Evolutionary conservation across 768 basidiomycete species (phyloP).

Genomic region (Trametes cubensis): DNA sequence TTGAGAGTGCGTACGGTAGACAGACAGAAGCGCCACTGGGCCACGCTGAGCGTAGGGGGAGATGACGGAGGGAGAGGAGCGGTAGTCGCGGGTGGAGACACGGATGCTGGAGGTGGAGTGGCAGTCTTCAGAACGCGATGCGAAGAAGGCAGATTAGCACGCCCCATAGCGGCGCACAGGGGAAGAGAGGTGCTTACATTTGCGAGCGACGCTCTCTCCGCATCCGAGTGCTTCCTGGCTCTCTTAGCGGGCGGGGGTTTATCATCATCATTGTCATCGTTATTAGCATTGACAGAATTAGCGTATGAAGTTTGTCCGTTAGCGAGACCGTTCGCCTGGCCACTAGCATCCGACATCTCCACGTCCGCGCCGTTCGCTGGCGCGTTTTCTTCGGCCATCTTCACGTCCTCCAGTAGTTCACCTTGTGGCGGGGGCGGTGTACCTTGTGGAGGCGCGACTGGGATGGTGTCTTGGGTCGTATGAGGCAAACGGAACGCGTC

Average conservation of each 20-base stretch:
- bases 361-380: conserved; percentile 22
- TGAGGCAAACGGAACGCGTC: conserved; percentile 23
- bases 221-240: conserved; percentile 74
- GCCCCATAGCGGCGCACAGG: conserved; percentile 52
- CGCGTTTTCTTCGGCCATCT: conserved; percentile 51
- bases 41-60: conserved; percentile 55
- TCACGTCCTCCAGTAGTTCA: conserved; percentile 54
- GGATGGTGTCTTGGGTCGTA: conserved; percentile 43
- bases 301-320: conserved; percentile 35
- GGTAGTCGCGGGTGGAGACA: conserved; percentile 27
- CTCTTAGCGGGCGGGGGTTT: conserved; percentile 84
- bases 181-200: conserved; percentile 62
- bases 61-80: conserved; percentile 22
- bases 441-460: conserved; percentile 47
- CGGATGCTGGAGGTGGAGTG: conserved; percentile 72
- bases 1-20: conserved; percentile 81
- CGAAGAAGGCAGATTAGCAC: conserved; percentile 49
- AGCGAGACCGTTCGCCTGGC: conserved; percentile 30
- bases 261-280: conserved; percentile 54
- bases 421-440: conserved; percentile 50
- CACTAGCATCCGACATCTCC: conserved; percentile 32
- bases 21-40: conserved; percentile 80
- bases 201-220: conserved; percentile 70
- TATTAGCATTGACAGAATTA: conserved; percentile 36
- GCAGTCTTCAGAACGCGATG: conserved; percentile 57